Evolutionary conservation across 2,329 filamentous ascomycete species (phyloP), one percentile per base, ranked within the genome.

Genomic region (Biscogniauxia marginata): DNA sequence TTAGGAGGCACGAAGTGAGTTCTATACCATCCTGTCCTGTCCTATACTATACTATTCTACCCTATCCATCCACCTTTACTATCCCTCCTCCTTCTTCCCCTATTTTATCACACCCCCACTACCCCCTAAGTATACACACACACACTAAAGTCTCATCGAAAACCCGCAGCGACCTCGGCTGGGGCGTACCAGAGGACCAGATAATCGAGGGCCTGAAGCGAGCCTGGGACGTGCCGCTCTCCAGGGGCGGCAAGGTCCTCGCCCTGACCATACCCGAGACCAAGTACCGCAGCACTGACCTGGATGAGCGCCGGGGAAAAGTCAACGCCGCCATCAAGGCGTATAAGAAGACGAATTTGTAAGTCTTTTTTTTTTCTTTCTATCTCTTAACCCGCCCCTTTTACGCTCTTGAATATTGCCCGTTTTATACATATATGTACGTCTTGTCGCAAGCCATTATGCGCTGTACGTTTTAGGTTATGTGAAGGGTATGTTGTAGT

Each of bases 241-340:
- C 68, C 1, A 74, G 75, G 23, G 77, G 78, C 9, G 75, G 75
- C 63, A 83, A 83, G 56, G 80, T 89, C 7, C 78, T 89, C 2
- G 84, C 84, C 4, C 74, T 89, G 49, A 89, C 85, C 0, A 76
- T 89, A 2, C 84, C 84, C 0, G 85, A 87, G 61, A 77, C 76
- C 22, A 66, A 70, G 6, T 53, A 63, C 21, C 65, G 62, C 20
- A 59, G 59, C 6, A 60, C 65, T n/a, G 61, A 61, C 20, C 54
- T 78, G 19, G 68, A 70, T 18, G 58, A 61, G 23, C 68, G 64
- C 34, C 74, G 83, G 5, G 69, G 76, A 21, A 65, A 70, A 20
- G 69, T 88, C 51, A 88, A 88, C 63, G 59, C 69, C 1, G 66
- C 73, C 30, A 88, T 88, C 54, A 74, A 79, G 60, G 67, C 65